Evolutionary conservation across 352 stramenopile species (phyloP).

Genomic region (Pythium phragmitis): DNA sequence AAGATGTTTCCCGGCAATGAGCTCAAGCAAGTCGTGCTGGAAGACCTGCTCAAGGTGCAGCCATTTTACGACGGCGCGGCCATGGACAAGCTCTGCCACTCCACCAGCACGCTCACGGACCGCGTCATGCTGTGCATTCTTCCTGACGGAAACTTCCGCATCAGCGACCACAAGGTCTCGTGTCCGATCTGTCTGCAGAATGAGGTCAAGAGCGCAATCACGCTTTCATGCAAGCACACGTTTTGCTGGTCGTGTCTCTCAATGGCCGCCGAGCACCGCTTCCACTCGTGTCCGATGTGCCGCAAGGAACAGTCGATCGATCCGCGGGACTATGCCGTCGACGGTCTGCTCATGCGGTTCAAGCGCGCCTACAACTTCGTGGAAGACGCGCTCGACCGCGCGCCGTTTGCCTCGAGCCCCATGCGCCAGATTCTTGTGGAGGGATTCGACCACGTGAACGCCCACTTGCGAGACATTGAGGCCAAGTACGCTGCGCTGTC

Average conservation of each 20-base stretch:
- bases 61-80: constrained; percentile 62
- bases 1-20: constrained; percentile 37
- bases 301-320: constrained; percentile 73
- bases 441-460: constrained; percentile 56
- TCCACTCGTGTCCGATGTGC: constrained; percentile 72
- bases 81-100: constrained; percentile 55
- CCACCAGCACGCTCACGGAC: constrained; percentile 50
- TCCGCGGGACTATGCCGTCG: constrained; percentile 78
- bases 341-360: constrained; percentile 76
- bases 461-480: constrained; percentile 48
- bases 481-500: constrained; percentile 60
- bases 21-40: constrained; percentile 40
- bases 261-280: constrained; percentile 66
- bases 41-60: constrained; percentile 55
- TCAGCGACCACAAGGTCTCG: constrained; percentile 40
- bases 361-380: constrained; percentile 68
- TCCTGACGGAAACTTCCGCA: constrained; percentile 63
- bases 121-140: constrained; percentile 71
- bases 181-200: constrained; percentile 70
- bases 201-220: constrained; percentile 70
- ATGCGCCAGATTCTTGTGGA: constrained; percentile 76
- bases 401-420: constrained; percentile 49
- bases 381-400: constrained; percentile 43
- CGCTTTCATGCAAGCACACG: constrained; percentile 66
- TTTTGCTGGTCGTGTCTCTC: constrained; percentile 85